phyloP scores from a whole-genome alignment of 2,329 filamentous ascomycete genomes.

The Alternaria ethzedia region DNA sequence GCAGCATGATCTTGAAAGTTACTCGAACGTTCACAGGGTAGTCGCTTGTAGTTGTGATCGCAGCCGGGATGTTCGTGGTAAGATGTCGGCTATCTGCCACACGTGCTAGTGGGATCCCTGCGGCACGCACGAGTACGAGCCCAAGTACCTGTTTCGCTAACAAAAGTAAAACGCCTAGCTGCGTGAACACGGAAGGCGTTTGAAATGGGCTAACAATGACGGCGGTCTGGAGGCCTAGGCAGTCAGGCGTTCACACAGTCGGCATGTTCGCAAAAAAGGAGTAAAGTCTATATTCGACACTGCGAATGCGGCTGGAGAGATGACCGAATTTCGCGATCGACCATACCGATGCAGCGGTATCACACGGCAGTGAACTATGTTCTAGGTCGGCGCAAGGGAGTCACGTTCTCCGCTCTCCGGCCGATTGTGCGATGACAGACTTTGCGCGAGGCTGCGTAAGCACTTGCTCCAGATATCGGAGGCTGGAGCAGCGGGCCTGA shows the following conservation, averaged over 20 bases:
- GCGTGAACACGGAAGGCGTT: constrained; percentile 2
- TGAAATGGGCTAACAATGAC: constrained; percentile 24
- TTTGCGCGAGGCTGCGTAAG: constrained; percentile 3
- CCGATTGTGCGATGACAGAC: background rate
- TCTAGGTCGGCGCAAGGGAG: background rate
- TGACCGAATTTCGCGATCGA: background rate
- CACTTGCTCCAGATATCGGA: background rate
- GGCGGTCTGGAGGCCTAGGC: constrained; percentile 1
- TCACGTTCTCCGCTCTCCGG: background rate
- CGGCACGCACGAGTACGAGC: constrained; percentile 8
- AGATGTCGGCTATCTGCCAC: constrained; percentile 19
- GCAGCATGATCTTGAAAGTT: constrained; percentile 18
- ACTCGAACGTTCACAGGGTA: constrained; percentile 17
- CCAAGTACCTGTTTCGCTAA: constrained; percentile 25
- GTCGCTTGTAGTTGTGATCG: constrained; percentile 17
- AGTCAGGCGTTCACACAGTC: background rate
- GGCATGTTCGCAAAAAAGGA: background rate
- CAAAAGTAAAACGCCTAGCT: constrained; percentile 25
- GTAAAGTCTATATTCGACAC: background rate
- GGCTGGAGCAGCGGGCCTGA: background rate
- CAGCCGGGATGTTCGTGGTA: constrained; percentile 24
- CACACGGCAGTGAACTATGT: background rate
- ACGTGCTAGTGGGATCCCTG: constrained; percentile 35
- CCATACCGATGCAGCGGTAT: background rate
- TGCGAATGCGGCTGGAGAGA: background rate